phyloP scores from a whole-genome alignment of 345 rosid species.

The Citrus maxima region DNA sequence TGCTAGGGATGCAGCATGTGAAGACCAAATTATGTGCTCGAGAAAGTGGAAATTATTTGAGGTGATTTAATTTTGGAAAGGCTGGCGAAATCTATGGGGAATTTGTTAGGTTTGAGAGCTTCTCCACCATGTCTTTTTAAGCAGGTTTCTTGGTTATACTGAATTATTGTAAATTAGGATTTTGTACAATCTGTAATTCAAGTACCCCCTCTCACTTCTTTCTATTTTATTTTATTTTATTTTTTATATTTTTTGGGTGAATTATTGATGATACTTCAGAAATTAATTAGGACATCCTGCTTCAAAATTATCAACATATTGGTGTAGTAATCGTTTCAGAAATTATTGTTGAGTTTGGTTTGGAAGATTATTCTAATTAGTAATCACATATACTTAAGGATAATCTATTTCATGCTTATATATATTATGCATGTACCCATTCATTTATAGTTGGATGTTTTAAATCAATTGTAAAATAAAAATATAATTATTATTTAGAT shows the following conservation, averaged over 20 bases:
- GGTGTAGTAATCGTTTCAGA: background rate
- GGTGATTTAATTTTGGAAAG: background rate
- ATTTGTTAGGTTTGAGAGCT: background rate
- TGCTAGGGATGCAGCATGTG: background rate
- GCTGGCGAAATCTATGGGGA: background rate
- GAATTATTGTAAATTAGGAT: background rate
- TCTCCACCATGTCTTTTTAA: background rate
- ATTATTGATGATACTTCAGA: too few species aligned
- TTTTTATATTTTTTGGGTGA: background rate
- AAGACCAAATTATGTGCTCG: background rate
- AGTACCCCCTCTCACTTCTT: background rate
- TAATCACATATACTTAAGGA: background rate
- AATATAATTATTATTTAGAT: too few species aligned
- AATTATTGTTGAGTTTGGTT: too few species aligned
- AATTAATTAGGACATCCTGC: too few species aligned
- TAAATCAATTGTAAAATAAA: too few species aligned
- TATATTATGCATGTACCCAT: too few species aligned
- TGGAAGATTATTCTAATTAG: too few species aligned
- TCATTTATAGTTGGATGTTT: too few species aligned
- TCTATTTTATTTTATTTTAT: too few species aligned
- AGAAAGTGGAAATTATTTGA: background rate
- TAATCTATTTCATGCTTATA: too few species aligned
- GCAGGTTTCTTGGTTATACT: background rate
- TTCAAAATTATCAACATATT: background rate
- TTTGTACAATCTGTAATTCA: slow-evolving; percentile 1